Conservation (phyloP, 495 filamentous ascomycete species). For the Podospora fimiseda region DNA sequence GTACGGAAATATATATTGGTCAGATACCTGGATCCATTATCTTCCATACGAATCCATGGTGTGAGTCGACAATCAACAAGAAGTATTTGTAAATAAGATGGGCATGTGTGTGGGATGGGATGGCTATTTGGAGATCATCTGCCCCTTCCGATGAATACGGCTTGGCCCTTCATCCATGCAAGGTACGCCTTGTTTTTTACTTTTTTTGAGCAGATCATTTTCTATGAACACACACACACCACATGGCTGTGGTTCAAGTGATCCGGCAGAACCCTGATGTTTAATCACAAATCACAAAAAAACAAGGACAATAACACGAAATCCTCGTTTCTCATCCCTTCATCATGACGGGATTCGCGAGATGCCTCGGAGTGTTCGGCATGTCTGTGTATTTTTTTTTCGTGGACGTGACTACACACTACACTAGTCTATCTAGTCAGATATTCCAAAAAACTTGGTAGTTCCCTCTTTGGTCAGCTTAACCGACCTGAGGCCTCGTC, state of each 20-base stretch:
- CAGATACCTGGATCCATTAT: no score
- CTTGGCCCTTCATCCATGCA: background rate
- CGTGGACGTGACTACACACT: background rate
- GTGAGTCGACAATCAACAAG: no score
- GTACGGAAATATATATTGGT: no score
- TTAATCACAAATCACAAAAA: no score
- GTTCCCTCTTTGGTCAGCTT: slow-evolving; percentile 11
- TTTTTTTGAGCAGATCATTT: no score
- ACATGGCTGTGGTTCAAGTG: background rate
- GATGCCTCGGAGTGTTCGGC: slow-evolving; percentile 1
- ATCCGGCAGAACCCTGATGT: background rate
- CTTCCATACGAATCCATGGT: no score
- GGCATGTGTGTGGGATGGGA: background rate
- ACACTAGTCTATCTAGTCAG: slow-evolving; percentile 5
- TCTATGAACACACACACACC: no score
- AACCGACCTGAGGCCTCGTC: slow-evolving; percentile 12
- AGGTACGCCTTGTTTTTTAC: background rate
- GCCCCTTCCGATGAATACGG: background rate
- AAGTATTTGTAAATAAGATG: no score
- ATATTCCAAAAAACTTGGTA: background rate
- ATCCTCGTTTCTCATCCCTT: background rate
- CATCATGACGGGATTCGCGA: background rate
- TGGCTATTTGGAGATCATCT: background rate
- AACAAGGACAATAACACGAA: no score
- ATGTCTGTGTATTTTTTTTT: no score